Evolutionary conservation across 2,329 filamentous ascomycete genomes (phyloP).

Genomic region (Ceratocystiopsis minuta): DNA sequence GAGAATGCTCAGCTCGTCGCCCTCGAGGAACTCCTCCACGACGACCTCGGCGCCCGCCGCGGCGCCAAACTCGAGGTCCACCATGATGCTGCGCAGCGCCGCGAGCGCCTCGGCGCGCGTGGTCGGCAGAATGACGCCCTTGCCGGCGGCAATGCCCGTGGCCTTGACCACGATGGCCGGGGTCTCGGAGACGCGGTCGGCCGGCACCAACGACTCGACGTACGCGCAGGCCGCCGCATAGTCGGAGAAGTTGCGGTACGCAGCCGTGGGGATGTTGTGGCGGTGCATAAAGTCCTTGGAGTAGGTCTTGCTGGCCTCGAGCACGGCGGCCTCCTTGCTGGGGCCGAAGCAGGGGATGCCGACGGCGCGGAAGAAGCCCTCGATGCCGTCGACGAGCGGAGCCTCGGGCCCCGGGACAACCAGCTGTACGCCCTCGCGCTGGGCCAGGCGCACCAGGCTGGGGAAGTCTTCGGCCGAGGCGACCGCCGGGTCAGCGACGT

Average conservation of each 20-base stretch:
- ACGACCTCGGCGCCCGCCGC: constrained; percentile 74
- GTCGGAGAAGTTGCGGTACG: constrained; percentile 73
- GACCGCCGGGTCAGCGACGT: constrained; percentile 39
- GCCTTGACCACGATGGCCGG: constrained; percentile 80
- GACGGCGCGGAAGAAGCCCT: constrained; percentile 57
- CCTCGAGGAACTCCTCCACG: constrained; percentile 82
- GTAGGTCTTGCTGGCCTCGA: constrained; percentile 95
- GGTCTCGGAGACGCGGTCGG: constrained; percentile 19
- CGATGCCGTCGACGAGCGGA: constrained; percentile 81
- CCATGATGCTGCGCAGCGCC: constrained; percentile 79
- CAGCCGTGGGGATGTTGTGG: constrained; percentile 76
- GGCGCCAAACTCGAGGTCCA: constrained; percentile 66
- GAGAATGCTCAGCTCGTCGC: constrained; percentile 81
- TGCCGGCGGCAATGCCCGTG: constrained; percentile 77
- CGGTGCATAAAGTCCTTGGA: constrained; percentile 96
- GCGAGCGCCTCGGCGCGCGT: constrained; percentile 66
- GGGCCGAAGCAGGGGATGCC: constrained; percentile 77
- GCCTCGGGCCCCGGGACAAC: constrained; percentile 84
- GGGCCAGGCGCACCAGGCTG: constrained; percentile 56
- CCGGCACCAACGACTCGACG: constrained; percentile 25
- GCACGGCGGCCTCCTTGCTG: constrained; percentile 61
- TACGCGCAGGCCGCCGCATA: constrained; percentile 58
- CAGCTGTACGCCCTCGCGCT: constrained; percentile 56
- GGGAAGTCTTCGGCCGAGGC: constrained; percentile 56
- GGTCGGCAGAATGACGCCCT: constrained; percentile 80